Percentiles rank a stretch among this genome's conserved stretches.
Evolutionary conservation across 139 green algal genomes (phyloP).

Genomic region (Closterium sp.): DNA sequence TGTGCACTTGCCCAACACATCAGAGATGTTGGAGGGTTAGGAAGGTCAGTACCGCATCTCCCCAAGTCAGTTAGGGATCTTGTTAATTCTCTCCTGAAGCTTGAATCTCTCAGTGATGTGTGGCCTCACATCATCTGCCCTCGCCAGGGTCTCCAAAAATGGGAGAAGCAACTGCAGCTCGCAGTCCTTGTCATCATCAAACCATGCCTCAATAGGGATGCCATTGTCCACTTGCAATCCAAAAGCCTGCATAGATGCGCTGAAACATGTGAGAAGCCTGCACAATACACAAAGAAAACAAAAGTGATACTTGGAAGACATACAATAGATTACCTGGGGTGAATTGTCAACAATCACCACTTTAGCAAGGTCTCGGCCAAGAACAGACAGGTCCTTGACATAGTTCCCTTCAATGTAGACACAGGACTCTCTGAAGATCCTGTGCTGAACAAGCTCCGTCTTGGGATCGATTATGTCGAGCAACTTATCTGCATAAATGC

Average conservation of each 20-base stretch:
- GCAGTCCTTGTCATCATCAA: constrained; percentile 78
- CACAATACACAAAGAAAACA: background rate
- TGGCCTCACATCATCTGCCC: constrained; percentile 71
- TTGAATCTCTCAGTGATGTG: constrained; percentile 68
- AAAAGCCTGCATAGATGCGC: constrained; percentile 26
- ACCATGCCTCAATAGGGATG: constrained; percentile 92
- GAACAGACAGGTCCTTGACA: constrained; percentile 71
- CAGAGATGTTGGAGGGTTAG: background rate
- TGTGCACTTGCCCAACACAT: background rate
- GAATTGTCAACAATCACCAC: constrained; percentile 94
- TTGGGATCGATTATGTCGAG: constrained; percentile 78
- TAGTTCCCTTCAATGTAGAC: constrained; percentile 94
- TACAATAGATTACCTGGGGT: constrained; percentile 74
- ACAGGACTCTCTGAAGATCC: constrained; percentile 89
- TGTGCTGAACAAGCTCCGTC: constrained; percentile 73
- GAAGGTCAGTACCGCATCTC: background rate
- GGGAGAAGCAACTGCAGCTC: constrained; percentile 83
- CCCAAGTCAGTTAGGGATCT: background rate
- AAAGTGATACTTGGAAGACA: too few relatives aligned
- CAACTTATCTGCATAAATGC: constrained; percentile 79
- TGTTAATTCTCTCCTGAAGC: constrained; percentile 60
- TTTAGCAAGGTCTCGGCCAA: constrained; percentile 83
- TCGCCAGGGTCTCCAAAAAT: constrained; percentile 78
- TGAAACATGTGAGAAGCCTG: background rate
- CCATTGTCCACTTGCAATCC: constrained; percentile 79